Evolutionary conservation across 495 filamentous ascomycete genomes (phyloP), one percentile per base, ranked within the genome.

Genomic region (Glarea lozoyensis): DNA sequence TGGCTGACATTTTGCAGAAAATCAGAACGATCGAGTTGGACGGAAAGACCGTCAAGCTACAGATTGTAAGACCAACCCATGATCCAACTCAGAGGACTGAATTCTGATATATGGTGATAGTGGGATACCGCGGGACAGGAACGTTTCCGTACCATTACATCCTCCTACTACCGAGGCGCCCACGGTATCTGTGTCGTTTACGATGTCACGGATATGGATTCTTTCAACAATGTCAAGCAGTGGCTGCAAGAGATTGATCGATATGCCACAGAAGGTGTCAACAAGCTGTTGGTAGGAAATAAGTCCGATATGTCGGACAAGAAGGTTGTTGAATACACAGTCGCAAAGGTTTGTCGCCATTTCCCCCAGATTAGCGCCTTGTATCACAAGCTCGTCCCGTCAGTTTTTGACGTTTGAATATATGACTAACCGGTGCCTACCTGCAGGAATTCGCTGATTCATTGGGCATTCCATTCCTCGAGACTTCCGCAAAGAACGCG

Each of bases 291-390:
- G 43, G 92, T 98, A 42, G 92, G 92, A 56, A 98, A 98, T 81
- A 98, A 98, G 82, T 93, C 86, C 64, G 92, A 98, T 85, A 97
- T 98, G 86, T 79, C 92, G 52, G 92, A 98, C 68, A 97, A 98
- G 83, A 98, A 97, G 72, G 93, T 97, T 9, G 92, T 98, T 30
- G 93, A 97, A 62, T 97, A 98, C 77, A 94, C 88, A 46, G 93
- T 96, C 50, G 92, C 93, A 40, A 98, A 98, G 86, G 92, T 96
- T 66, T 18, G 71, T 46, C n/a, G n/a, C n/a, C 35, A 19, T 17
- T 45, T 52, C 53, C 46, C 42, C 40, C 53, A 50, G 33, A 36
- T 47, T 44, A 45, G 33, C 9, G 27, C n/a, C 17, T 18, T 32
- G 38, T 17, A 36, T 52, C 48, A 46, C 35, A 19, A n/a, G 35